These are phyloP conservation scores for Fusarium keratoplasticum DNA, from an alignment of 2,329 filamentous ascomycete species.

Conservation along the genomic window DNA sequence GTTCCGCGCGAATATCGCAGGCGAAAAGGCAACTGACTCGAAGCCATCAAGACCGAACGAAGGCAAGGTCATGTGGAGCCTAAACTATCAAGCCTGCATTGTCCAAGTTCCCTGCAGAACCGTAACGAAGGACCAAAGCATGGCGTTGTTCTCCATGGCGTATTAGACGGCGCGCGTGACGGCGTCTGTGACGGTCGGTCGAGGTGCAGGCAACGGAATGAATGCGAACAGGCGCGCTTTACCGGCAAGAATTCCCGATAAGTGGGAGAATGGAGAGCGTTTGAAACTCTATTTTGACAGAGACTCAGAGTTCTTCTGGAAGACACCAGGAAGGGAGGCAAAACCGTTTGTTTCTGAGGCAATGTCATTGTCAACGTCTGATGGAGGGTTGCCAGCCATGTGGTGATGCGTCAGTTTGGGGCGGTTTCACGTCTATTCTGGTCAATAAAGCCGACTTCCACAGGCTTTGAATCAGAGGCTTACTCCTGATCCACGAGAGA, in stretches of 20 bases:
- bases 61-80: slow-evolving; percentile 23
- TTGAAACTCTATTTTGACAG: slow-evolving; percentile 26
- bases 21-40: slow-evolving; percentile 24
- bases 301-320: slow-evolving; percentile 21
- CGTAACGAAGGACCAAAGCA: slow-evolving; percentile 8
- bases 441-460: slow-evolving; percentile 22
- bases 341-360: slow-evolving; percentile 3
- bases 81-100: background rate
- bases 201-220: slow-evolving; percentile 28
- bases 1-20: background rate
- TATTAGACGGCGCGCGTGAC: slow-evolving; percentile 27
- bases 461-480: slow-evolving; percentile 33
- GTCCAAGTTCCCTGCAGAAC: background rate
- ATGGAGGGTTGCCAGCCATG: slow-evolving; percentile 6
- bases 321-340: background rate
- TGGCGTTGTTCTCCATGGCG: slow-evolving; percentile 12
- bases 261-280: slow-evolving; percentile 13
- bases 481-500: slow-evolving; percentile 20
- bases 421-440: slow-evolving; percentile 14
- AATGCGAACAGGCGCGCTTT: slow-evolving; percentile 21
- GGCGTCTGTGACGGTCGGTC: slow-evolving; percentile 26
- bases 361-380: slow-evolving; percentile 19
- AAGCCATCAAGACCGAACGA: slow-evolving; percentile 13
- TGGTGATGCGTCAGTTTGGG: slow-evolving; percentile 1
- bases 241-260: background rate